Percentiles rank a stretch among this genome's conserved stretches.
Evolutionary conservation across 164 flowering plant species (phyloP).

Genomic region (Litsea cubeba): DNA sequence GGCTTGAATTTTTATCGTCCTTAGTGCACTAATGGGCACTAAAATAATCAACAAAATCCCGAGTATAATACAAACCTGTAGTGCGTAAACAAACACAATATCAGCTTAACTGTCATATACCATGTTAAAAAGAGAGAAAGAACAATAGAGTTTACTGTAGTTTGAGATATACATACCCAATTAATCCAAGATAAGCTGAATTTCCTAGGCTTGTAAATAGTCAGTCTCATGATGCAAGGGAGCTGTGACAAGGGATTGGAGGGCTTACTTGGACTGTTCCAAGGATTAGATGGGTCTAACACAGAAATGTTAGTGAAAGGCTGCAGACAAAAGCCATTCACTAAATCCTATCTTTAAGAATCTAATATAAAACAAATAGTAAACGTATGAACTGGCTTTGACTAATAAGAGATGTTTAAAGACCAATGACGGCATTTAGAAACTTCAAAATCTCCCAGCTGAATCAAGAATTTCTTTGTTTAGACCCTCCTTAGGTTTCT

Average conservation of each 20-base stretch:
- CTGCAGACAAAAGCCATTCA: too few relatives aligned
- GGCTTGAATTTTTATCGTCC: slow-evolving; percentile 43
- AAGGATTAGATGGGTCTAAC: too few relatives aligned
- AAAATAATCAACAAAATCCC: slow-evolving; percentile 49
- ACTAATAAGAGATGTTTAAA: too few relatives aligned
- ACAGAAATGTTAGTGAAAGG: too few relatives aligned
- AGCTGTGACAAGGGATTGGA: slow-evolving; percentile 32
- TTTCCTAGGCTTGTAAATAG: slow-evolving; percentile 46
- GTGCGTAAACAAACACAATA: too few relatives aligned
- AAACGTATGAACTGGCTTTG: not conserved
- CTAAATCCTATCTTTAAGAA: not conserved
- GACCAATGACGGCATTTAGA: too few relatives aligned
- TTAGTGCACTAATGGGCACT: slow-evolving; percentile 62
- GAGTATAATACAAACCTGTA: slow-evolving; percentile 21
- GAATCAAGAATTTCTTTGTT: too few relatives aligned
- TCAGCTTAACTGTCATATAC: not conserved
- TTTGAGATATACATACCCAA: slow-evolving; percentile 40
- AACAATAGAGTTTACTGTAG: not conserved
- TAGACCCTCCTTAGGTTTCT: too few relatives aligned
- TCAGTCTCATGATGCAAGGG: slow-evolving; percentile 75
- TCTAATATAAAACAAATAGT: not conserved
- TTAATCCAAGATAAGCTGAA: slow-evolving; percentile 57
- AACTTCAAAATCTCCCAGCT: too few relatives aligned
- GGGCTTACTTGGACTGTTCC: not conserved
- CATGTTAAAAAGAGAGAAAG: too few relatives aligned